Evolutionary conservation across 768 basidiomycete genomes (phyloP).

Genomic region (Tylopilus rubrobrunneus): DNA sequence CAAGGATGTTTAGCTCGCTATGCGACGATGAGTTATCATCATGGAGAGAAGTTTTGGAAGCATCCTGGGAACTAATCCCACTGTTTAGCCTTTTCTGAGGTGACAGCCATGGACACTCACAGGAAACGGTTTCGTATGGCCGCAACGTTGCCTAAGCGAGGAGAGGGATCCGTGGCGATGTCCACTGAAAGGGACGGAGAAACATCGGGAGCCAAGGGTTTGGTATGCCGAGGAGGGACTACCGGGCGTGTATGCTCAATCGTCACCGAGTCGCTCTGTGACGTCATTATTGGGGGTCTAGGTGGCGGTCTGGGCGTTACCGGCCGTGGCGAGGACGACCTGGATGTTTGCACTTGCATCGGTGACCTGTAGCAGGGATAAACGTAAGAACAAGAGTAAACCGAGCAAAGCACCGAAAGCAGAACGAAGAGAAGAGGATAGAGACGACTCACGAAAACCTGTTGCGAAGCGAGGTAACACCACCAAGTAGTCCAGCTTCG

Average conservation of each 20-base stretch:
- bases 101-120: constrained; percentile 8
- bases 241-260: constrained; percentile 5
- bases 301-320: constrained; percentile 15
- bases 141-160: constrained; percentile 29
- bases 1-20: constrained; percentile 24
- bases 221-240: constrained; percentile 17
- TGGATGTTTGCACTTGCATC: constrained; percentile 1
- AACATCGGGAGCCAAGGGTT: constrained; percentile 1
- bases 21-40: constrained; percentile 16
- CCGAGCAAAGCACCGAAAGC: not conserved
- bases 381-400: not conserved
- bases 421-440: not conserved
- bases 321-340: constrained; percentile 15
- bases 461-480: constrained; percentile 42
- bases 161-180: constrained; percentile 1
- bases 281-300: constrained; percentile 7
- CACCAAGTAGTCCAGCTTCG: constrained; percentile 14
- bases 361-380: constrained; percentile 10
- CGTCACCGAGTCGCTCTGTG: constrained; percentile 18
- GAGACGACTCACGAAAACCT: constrained; percentile 46
- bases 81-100: not conserved
- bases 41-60: constrained; percentile 6
- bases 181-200: constrained; percentile 2
- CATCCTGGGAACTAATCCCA: constrained; percentile 21
- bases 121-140: constrained; percentile 35